Evolutionary conservation across 2,329 filamentous ascomycete genomes (phyloP), one percentile per base, ranked within the genome.

Genomic region (Aspergillus pseudoterreus): DNA sequence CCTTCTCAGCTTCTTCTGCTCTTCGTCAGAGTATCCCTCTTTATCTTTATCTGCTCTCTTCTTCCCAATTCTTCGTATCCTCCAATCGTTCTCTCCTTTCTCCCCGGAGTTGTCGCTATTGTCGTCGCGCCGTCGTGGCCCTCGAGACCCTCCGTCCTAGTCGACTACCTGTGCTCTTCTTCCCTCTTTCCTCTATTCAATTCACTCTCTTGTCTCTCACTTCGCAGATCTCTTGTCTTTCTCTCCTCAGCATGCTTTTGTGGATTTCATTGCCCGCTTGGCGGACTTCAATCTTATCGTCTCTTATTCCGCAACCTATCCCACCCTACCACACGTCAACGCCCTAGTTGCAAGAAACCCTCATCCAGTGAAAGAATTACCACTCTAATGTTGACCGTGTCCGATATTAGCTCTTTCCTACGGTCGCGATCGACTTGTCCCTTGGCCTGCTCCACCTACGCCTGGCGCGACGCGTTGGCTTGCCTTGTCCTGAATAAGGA

Each of bases 341-440:
- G 55, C 51, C 52, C 52, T 52, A 58, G 47, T 53, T 53, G 49
- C 57, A 46, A 53, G 53, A 44, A 47, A 54, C 57, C 59, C 54
- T 52, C 55, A 49, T 57, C 49, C 52, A 48, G 52, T 51, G 53
- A 56, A 58, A 15, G 11, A 53, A 58, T 51, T 58, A 58, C 55
- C 58, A 59, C 53, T 68, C 68, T 68, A 66, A 71, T 66, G 59
- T 65, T 71, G 64, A 69, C 64, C 52, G 64, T 71, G 57, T 62
- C 59, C 60, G 61, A 55, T 64, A 60, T 64, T 72, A 73, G 70
- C 69, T 68, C 57, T 57, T 48, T 43, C 54, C 51, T 50, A 47
- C 55, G 52, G 48, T 51, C 43, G 48, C 38, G 43, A 47, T 22
- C 47, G 35, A 17, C n/a, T 43, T 15, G 6, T 22, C 35, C 44